These are phyloP conservation scores for Nidularia sp. DNA, from an alignment of 768 basidiomycete genomes.

Conservation along the genomic window DNA sequence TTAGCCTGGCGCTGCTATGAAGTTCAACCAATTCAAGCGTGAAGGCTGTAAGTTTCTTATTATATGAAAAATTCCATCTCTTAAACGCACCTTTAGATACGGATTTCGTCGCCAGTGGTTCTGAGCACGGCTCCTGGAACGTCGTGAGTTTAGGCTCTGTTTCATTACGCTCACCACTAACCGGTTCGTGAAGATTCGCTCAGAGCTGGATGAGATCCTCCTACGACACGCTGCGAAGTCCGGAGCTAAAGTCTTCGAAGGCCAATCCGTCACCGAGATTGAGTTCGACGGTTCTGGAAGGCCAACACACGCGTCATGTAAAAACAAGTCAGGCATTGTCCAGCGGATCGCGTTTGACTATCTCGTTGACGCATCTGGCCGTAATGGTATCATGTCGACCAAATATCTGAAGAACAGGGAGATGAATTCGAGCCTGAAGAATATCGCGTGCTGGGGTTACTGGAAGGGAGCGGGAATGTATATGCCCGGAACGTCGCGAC, in stretches of 20 bases:
- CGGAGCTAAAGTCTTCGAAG: constrained; percentile 27
- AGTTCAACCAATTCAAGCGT: constrained; percentile 30
- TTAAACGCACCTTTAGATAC: constrained; percentile 21
- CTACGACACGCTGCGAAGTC: constrained; percentile 23
- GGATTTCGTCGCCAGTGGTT: constrained; percentile 23
- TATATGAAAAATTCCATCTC: not conserved
- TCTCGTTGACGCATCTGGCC: constrained; percentile 29
- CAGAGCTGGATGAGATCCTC: constrained; percentile 31
- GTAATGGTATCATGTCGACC: constrained; percentile 29
- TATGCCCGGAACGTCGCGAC: constrained; percentile 20
- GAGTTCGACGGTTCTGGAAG: constrained; percentile 10
- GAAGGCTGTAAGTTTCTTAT: constrained; percentile 28
- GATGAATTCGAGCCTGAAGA: constrained; percentile 24
- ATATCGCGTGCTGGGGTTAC: constrained; percentile 31
- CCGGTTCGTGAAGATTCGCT: constrained; percentile 16
- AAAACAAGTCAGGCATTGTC: constrained; percentile 12
- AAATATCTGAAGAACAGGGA: constrained; percentile 28
- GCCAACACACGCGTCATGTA: no score
- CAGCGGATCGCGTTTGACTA: constrained; percentile 23
- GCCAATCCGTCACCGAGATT: constrained; percentile 22
- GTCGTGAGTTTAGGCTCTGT: constrained; percentile 19
- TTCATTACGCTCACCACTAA: constrained; percentile 4
- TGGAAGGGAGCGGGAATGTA: constrained; percentile 25
- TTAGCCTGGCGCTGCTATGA: constrained; percentile 36
- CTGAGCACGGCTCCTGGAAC: constrained; percentile 27